Percentiles rank a stretch among this genome's conserved stretches.
These are phyloP conservation scores for Gyromitra esculenta DNA, from an alignment of 2,329 filamentous ascomycete species.

Conservation along the genomic window DNA sequence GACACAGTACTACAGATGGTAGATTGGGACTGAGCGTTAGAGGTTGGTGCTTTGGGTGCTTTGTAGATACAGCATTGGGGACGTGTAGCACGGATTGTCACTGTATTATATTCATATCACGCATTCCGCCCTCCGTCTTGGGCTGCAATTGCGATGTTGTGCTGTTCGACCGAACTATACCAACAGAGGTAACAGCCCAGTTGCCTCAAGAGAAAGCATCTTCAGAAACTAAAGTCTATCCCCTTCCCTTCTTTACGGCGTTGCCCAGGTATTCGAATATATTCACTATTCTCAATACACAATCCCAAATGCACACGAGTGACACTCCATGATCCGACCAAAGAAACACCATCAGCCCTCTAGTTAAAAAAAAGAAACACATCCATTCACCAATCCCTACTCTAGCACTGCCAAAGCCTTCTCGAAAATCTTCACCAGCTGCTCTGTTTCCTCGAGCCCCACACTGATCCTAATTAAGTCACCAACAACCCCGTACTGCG, in stretches of 20 bases:
- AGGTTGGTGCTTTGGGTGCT: neutral
- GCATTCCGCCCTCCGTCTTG: neutral
- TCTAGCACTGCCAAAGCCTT: constrained; percentile 68
- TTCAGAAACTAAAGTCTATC: neutral
- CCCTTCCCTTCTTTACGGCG: no score
- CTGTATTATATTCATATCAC: constrained; percentile 30
- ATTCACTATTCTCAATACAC: neutral
- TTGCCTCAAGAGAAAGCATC: neutral
- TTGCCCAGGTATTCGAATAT: no score
- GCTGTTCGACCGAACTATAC: neutral
- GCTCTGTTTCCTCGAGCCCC: constrained; percentile 80
- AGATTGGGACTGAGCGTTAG: constrained; percentile 58
- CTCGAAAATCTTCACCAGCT: constrained; percentile 72
- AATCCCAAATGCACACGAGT: neutral
- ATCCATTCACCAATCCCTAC: neutral
- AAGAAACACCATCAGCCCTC: neutral
- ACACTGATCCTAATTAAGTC: constrained; percentile 87
- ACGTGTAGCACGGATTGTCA: neutral
- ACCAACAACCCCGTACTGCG: constrained; percentile 79
- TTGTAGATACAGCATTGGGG: constrained; percentile 26
- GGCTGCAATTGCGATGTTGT: neutral
- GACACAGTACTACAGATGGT: constrained; percentile 93
- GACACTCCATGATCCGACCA: neutral
- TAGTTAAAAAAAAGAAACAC: neutral
- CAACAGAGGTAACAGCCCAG: neutral